Evolutionary conservation across 257 asterid species (phyloP).

Genomic region (Scutellaria galericulata): DNA sequence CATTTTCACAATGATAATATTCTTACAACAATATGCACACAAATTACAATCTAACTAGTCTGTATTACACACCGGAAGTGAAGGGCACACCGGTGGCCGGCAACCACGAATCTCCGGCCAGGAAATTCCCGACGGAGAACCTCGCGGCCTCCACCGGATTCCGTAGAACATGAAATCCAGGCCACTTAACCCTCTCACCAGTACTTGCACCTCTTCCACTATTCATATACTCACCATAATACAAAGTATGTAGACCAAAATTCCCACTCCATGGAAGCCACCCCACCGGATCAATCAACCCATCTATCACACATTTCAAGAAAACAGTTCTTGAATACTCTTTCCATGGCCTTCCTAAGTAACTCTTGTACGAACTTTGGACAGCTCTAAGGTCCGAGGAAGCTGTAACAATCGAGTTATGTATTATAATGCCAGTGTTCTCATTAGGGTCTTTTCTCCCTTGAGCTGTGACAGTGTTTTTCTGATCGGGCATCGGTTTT

Average conservation of each 20-base stretch:
- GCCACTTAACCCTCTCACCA: slow-evolving; percentile 56
- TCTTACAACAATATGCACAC: background rate
- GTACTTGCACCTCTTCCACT: slow-evolving; percentile 52
- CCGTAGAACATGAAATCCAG: slow-evolving; percentile 48
- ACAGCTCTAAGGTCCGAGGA: slow-evolving; percentile 33
- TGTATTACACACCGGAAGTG: slow-evolving; percentile 50
- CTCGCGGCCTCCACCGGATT: slow-evolving; percentile 44
- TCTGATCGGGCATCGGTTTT: slow-evolving; percentile 44
- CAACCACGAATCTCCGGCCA: slow-evolving; percentile 65
- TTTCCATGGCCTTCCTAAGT: slow-evolving; percentile 70
- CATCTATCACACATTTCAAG: slow-evolving; percentile 42
- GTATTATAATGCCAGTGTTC: slow-evolving; percentile 60
- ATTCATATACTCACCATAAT: slow-evolving; percentile 65
- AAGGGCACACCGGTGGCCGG: slow-evolving; percentile 62
- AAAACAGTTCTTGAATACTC: slow-evolving; percentile 53
- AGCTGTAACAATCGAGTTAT: slow-evolving; percentile 45
- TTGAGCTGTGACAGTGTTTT: slow-evolving; percentile 66
- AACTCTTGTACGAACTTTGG: slow-evolving; percentile 30
- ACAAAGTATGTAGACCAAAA: slow-evolving; percentile 51
- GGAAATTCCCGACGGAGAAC: slow-evolving; percentile 53
- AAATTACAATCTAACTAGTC: background rate
- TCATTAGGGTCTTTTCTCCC: slow-evolving; percentile 50
- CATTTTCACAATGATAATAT: background rate
- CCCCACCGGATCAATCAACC: slow-evolving; percentile 52
- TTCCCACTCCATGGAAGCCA: slow-evolving; percentile 66